Evolutionary conservation across 345 rosid species (phyloP).

Genomic region (Mangifera indica): DNA sequence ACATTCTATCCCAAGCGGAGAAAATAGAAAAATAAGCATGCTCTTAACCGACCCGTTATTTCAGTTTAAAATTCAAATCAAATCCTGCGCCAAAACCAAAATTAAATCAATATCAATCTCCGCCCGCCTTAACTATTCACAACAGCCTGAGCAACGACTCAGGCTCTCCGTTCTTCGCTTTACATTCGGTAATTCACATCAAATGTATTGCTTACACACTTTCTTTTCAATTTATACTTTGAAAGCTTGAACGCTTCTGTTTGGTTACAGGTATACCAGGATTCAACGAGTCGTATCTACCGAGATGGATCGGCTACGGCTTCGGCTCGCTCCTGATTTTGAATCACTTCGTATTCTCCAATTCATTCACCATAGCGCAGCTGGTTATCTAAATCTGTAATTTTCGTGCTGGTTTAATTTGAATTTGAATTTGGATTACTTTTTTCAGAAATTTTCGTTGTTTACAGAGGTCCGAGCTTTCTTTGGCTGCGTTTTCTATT

Average conservation of each 20-base stretch:
- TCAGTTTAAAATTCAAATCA: conserved; percentile 25
- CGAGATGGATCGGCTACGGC: conserved; percentile 91
- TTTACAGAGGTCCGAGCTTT: conserved; percentile 63
- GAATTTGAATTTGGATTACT: not conserved
- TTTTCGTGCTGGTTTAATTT: not conserved
- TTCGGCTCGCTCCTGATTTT: conserved; percentile 75
- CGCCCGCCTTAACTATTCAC: conserved; percentile 40
- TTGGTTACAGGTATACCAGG: conserved; percentile 69
- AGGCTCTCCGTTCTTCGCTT: conserved; percentile 90
- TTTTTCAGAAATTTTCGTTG: not conserved
- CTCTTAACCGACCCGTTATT: conserved; percentile 18
- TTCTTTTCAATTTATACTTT: too few relatives aligned
- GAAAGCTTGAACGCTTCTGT: not conserved
- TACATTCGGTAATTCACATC: conserved; percentile 52
- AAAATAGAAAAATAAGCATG: conserved; percentile 21
- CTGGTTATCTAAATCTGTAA: conserved; percentile 32
- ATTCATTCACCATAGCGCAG: conserved; percentile 44
- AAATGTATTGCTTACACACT: not conserved
- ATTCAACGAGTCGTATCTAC: conserved; percentile 82
- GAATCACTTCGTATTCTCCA: conserved; percentile 54
- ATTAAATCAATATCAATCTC: conserved; percentile 27
- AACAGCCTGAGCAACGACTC: conserved; percentile 46
- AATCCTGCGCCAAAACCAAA: conserved; percentile 27
- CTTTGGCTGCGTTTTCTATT: conserved; percentile 64
- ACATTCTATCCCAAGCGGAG: not conserved